Evolutionary conservation across 192 early-diverging fungal species (phyloP), one percentile per base, ranked within the genome.

Genomic region (Backusella tarrabulga): DNA sequence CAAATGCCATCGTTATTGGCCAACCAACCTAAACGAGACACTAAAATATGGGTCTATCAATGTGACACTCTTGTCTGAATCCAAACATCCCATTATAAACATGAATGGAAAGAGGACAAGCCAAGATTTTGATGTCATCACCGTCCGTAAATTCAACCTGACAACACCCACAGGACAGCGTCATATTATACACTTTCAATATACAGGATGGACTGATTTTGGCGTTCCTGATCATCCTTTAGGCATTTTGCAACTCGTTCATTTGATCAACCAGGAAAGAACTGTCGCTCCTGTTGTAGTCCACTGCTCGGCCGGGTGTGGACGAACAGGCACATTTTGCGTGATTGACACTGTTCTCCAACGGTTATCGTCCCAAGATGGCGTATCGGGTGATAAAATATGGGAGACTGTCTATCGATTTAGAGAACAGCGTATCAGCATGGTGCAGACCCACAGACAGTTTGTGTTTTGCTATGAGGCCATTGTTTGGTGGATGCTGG

Each of bases 381-480:
- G 69, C 34, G 19, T 21, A 41, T 34, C 76, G 71, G 46, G 77
- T n/a, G 92, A 95, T 79, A 79, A 89, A 66, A 87, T 95, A 29
- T 88, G 86, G 60, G 83, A 86, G 38, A 79, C 88, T 0, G 88
- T 95, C 67, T 81, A 85, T 36, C 85, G 84, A 34, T 90, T 96
- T 78, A 84, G 95, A 73, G 88, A 92, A 77, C 94, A 95, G 76
- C 90, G 95, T 17, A 80, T 96, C 17, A 85, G 86, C 29, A 92
- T 94, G 90, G 95, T 97, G 21, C 95, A 97, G 84, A 93, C 92
- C 1, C 75, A 92, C 38, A 78, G 85, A 69, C 95, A 97, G 86
- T 96, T 92, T 83, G 91, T 88, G 26, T 95, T 95, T 79, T 94
- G 93, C 79, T 95, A 96, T 80, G 93, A 96, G 76, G 90, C 93